Base-by-base conservation (phyloP, 2,329 filamentous ascomycete genomes). In the Fusarium kyushuense region DNA sequence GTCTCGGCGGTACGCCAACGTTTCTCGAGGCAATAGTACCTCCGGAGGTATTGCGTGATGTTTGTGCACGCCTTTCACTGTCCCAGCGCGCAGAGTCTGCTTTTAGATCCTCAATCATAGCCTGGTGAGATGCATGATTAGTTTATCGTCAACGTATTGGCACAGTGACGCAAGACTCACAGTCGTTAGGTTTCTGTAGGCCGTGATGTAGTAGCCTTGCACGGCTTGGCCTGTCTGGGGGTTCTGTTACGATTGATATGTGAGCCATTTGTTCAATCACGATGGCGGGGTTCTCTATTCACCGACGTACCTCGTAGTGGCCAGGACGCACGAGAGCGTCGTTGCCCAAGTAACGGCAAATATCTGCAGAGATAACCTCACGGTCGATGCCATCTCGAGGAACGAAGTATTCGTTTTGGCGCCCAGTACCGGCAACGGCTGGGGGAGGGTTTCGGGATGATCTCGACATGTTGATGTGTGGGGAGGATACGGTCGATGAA, bases 281-380 rank as follows among this genome's bases (percentile, higher is more conserved):
- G 23, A 52, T 48, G 36, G 59, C 30, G 46, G 48, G 56, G 54
- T 58, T 41, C 32, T 46, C n/a, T 12, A 30, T 19, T 40, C 38
- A 36, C 10, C 51, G 32, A 51, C 72, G 74, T 86, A 93, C 90
- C 86, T 92, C 88, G 79, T 92, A 90, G 73, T 86, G 88, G 74
- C 90, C 90, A 62, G 91, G 91, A 76, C 90, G 89, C 76, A 93
- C 91, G 74, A 92, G 86, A 72, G 92, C 92, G 83, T 94, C 92
- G 79, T 93, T 93, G 75, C 92, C 92, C 72, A 94, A 86, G 78
- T 93, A 94, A 76, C 91, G 90, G 83, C 92, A 94, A 71, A 94
- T 93, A 78, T 94, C 92, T 77, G 91, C 90, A 67, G 92, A 92
- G 80, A 94, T 93, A 74, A 94, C 92, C 79, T 94, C 91, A 74